Evolutionary conservation across 768 basidiomycete genomes (phyloP).

Genomic region (Mycena vitilis): DNA sequence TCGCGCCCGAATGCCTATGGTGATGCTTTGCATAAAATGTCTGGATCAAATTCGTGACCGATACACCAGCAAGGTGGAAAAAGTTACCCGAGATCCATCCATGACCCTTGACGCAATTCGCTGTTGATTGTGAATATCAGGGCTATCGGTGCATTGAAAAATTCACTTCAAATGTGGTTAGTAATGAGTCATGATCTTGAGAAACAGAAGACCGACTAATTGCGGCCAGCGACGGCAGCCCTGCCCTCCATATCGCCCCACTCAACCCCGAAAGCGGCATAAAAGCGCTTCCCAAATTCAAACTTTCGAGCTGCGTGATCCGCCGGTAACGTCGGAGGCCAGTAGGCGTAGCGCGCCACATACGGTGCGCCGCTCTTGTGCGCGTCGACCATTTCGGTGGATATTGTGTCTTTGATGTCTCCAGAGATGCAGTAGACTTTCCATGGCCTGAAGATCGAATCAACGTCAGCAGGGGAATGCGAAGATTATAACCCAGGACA

Average conservation of each 20-base stretch:
- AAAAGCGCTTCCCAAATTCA: constrained; percentile 27
- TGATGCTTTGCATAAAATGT: no score
- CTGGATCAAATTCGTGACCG: no score
- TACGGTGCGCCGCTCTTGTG: constrained; percentile 8
- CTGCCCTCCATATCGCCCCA: constrained; percentile 12
- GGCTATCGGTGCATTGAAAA: constrained; percentile 34
- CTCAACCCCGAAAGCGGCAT: constrained; percentile 8
- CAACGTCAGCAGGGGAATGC: not conserved
- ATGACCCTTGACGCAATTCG: no score
- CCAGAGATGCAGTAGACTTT: constrained; percentile 35
- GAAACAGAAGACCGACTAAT: constrained; percentile 10
- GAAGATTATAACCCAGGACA: not conserved
- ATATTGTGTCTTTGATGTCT: constrained; percentile 18
- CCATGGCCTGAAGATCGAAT: constrained; percentile 30
- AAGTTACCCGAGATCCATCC: no score
- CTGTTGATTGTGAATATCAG: no score
- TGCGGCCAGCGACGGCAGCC: not conserved
- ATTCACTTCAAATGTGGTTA: not conserved
- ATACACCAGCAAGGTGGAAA: no score
- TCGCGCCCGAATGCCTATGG: no score
- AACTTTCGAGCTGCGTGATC: constrained; percentile 11
- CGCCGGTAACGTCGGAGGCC: constrained; percentile 6
- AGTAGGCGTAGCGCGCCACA: constrained; percentile 20
- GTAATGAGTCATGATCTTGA: not conserved
- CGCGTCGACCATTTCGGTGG: constrained; percentile 31